phyloP scores from a whole-genome alignment of 1,284 basidiomycete genomes.

The Coniophora puteana region DNA sequence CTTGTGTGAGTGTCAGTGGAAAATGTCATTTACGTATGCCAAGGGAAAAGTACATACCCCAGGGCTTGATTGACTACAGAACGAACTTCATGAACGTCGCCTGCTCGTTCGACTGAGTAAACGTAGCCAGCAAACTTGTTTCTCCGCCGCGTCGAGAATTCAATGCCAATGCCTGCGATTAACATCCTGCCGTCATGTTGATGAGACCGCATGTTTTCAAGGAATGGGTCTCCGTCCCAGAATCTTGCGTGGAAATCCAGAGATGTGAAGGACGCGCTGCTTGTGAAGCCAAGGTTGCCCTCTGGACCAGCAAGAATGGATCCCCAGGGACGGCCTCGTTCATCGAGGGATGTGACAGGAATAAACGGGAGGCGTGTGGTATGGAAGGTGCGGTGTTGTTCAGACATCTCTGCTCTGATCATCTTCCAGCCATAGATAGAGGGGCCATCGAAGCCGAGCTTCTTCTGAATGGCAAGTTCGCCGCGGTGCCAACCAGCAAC shows the following conservation, averaged over 20 bases:
- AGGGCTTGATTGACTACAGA: conserved; percentile 52
- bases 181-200: conserved; percentile 24
- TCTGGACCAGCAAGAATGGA: conserved; percentile 30
- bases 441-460: conserved; percentile 23
- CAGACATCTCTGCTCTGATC: conserved; percentile 30
- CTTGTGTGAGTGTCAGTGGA: conserved; percentile 26
- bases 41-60: conserved; percentile 34
- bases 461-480: conserved; percentile 31
- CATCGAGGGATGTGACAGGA: conserved; percentile 36
- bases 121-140: conserved; percentile 61
- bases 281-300: conserved; percentile 40
- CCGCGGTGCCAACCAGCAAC: conserved; percentile 39
- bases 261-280: conserved; percentile 34
- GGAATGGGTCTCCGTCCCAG: conserved; percentile 57
- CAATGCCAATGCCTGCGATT: conserved; percentile 58
- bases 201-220: conserved; percentile 29
- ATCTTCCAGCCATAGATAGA: conserved; percentile 26
- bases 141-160: conserved; percentile 51
- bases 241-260: conserved; percentile 40
- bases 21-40: not conserved
- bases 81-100: conserved; percentile 15
- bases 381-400: conserved; percentile 35
- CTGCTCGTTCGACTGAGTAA: conserved; percentile 22
- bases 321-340: conserved; percentile 33
- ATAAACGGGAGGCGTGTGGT: conserved; percentile 34